Evolutionary conservation across 192 early-diverging fungal species (phyloP), one percentile per base, ranked within the genome.

Genomic region (Geosiphon pyriformis): DNA sequence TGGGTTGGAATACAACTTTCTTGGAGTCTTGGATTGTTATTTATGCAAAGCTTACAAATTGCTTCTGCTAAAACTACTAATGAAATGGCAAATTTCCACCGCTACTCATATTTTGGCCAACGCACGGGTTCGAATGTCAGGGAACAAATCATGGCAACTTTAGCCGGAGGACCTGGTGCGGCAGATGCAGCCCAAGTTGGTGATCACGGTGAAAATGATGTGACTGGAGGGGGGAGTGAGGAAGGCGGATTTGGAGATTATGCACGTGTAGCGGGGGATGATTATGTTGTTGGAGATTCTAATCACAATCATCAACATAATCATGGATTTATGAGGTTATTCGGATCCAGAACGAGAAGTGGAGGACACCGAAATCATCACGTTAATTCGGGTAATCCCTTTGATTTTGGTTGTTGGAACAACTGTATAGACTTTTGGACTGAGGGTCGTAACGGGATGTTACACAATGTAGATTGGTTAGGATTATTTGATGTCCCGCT

Each of bases 381-480:
- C 72, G 10, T 51, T 56, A 7, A 75, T 62, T 34, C 33, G 35
- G 72, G 37, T 27, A 89, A 94, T 76, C 85, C 89, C 17, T 95
- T 94, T 72, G 88, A 90, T 70, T 83, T 85, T 75, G 95, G 95
- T 4, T 57, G 83, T 3, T 75, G 83, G 61, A 78, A 79, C 51
- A 98, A 98, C 75, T 94, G 91, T 67, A 50, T 89, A 2, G 90
- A 91, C 18, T 98, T 98, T 75, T 95, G 92, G 82, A 78, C 86
- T 2, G 59, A 76, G 15, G 83, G 78, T 2, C 67, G 76, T 12
- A 73, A 77, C 59, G 86, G 87, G 6, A 77, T 77, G n/a, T 70
- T 86, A 65, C 76, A 76, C 27, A 76, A 77, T 51, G 72, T 86
- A n/a, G 72, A 87, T 61, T 90, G 87, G 86, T 82, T 77, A 37